These are phyloP conservation scores for Hyaloscypha variabilis DNA, from an alignment of 495 filamentous ascomycete species.

Conservation along the genomic window DNA sequence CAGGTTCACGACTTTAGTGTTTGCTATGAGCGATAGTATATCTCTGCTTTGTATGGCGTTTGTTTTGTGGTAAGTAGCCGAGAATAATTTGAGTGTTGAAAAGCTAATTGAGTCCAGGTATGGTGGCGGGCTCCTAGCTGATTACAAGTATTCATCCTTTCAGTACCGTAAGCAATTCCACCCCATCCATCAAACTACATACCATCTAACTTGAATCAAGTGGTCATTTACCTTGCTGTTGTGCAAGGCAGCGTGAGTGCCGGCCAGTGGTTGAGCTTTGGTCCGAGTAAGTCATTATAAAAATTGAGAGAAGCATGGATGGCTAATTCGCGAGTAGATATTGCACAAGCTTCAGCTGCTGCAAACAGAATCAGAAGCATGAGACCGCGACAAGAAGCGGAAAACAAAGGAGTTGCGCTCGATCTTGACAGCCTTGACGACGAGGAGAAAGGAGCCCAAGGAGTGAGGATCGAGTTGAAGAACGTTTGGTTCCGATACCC, in stretches of 20 bases:
- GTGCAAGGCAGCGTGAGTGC: slow-evolving; percentile 42
- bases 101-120: too few relatives aligned
- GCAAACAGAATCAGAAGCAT: slow-evolving; percentile 51
- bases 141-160: too few relatives aligned
- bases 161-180: too few relatives aligned
- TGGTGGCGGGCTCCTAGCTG: too few relatives aligned
- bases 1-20: slow-evolving; percentile 51
- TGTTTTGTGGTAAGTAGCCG: too few relatives aligned
- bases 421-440: too few relatives aligned
- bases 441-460: slow-evolving; percentile 43
- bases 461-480: slow-evolving; percentile 51
- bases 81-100: too few relatives aligned
- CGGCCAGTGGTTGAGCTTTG: slow-evolving; percentile 28
- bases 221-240: slow-evolving; percentile 60
- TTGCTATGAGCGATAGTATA: slow-evolving; percentile 55
- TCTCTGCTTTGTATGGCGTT: slow-evolving; percentile 62
- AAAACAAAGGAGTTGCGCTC: slow-evolving; percentile 17
- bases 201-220: too few relatives aligned
- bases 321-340: slow-evolving; percentile 38
- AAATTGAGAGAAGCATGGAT: too few relatives aligned
- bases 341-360: slow-evolving; percentile 57
- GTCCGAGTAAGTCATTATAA: slow-evolving; percentile 16
- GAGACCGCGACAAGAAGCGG: not conserved
- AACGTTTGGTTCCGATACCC: slow-evolving; percentile 61
- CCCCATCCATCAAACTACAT: too few relatives aligned